A percentile compares a stretch with the other conserved stretches of the same genome.
phyloP scores from a whole-genome alignment of 2,329 filamentous ascomycete species.

The Exophiala xenobiotica region DNA sequence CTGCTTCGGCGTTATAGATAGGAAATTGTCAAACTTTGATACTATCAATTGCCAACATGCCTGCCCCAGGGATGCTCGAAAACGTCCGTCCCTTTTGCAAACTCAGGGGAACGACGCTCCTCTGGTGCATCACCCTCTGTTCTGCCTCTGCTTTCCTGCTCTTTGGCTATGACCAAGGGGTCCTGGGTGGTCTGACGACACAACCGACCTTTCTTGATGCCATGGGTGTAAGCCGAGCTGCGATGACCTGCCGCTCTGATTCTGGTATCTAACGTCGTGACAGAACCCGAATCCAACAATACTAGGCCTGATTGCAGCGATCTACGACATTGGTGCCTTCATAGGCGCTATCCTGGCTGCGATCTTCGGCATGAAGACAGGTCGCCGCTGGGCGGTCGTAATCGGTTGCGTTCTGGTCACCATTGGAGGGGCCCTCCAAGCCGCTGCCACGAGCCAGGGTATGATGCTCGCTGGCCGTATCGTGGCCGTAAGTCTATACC shows the following conservation, averaged over 20 bases:
- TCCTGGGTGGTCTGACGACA: not conserved
- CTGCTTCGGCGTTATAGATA: no score
- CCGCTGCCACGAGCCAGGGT: constrained; percentile 21
- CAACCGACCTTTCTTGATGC: no score
- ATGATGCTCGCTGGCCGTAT: constrained; percentile 32
- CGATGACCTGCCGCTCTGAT: no score
- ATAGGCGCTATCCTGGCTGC: not conserved
- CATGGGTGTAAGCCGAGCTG: no score
- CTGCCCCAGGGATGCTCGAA: no score
- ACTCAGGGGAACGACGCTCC: not conserved
- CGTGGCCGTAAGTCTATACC: constrained; percentile 30
- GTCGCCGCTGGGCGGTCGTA: constrained; percentile 2
- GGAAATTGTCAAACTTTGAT: no score
- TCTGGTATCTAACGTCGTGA: no score
- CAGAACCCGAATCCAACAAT: not conserved
- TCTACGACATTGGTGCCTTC: not conserved
- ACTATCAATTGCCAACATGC: no score
- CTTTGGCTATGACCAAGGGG: not conserved
- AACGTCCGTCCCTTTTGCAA: no score
- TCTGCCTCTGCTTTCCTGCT: not conserved
- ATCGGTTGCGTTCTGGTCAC: constrained; percentile 7
- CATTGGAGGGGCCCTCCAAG: constrained; percentile 32
- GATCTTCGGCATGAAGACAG: not conserved
- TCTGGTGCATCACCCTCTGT: not conserved
- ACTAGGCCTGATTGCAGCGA: not conserved